A percentile compares a stretch with the other conserved stretches of the same genome.
Evolutionary conservation across 805 yeast genomes (phyloP).

Genomic region (Starmera pachycereana): DNA sequence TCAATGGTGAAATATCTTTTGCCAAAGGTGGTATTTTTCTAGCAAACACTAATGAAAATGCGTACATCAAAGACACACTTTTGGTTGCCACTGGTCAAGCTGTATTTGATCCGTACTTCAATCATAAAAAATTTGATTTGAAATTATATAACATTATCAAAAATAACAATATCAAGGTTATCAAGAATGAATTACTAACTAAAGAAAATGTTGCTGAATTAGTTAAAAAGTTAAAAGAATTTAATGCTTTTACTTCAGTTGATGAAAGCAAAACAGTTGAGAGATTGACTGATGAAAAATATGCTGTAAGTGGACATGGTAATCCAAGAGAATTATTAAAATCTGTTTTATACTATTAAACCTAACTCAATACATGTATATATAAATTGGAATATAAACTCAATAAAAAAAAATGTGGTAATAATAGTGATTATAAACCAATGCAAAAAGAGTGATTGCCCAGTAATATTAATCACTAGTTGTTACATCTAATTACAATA

Average conservation of each 20-base stretch:
- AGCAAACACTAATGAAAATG: conserved; percentile 28
- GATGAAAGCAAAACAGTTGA: conserved; percentile 25
- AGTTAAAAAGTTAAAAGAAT: conserved; percentile 29
- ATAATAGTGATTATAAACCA: too few species aligned
- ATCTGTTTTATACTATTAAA: conserved; percentile 5
- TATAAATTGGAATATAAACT: too few species aligned
- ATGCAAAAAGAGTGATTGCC: too few species aligned
- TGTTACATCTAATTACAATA: too few species aligned
- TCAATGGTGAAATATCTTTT: conserved; percentile 44
- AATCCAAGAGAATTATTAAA: conserved; percentile 32
- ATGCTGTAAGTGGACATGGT: conserved; percentile 53
- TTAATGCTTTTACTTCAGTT: conserved; percentile 22
- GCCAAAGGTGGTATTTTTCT: conserved; percentile 54
- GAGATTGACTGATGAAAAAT: conserved; percentile 35
- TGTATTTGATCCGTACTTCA: conserved; percentile 47
- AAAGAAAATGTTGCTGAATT: conserved; percentile 33
- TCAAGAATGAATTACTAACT: conserved; percentile 34
- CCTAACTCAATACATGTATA: too few species aligned
- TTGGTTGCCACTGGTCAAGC: conserved; percentile 46
- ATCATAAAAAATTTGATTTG: conserved; percentile 37
- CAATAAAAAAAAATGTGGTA: too few species aligned
- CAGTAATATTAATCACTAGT: too few species aligned
- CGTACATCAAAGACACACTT: conserved; percentile 32
- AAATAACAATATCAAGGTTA: conserved; percentile 7
- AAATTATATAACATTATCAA: conserved; percentile 28